A percentile compares a stretch with the other conserved stretches of the same genome.
These are phyloP conservation scores for Multifurca ochricompacta DNA, from an alignment of 768 basidiomycete genomes.

Conservation along the genomic window DNA sequence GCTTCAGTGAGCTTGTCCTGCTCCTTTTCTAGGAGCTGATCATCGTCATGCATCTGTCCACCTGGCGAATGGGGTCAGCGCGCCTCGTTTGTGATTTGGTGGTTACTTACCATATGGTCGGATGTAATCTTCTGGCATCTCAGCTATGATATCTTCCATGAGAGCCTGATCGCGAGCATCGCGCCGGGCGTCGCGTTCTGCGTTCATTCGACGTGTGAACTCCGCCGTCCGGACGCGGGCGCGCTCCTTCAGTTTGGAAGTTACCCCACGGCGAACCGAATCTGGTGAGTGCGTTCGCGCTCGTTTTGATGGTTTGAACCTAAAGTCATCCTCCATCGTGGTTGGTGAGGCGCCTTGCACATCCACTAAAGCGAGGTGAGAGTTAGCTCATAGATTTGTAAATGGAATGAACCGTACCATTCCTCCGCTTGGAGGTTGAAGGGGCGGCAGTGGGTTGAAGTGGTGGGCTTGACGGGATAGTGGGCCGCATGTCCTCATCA, in stretches of 20 bases:
- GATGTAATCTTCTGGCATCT: conserved; percentile 17
- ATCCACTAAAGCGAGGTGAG: background rate
- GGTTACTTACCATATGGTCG: background rate
- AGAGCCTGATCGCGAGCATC: conserved; percentile 33
- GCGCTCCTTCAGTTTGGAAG: conserved; percentile 32
- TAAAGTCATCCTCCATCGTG: background rate
- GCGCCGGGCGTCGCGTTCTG: conserved; percentile 32
- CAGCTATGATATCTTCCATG: conserved; percentile 32
- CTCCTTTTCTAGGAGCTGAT: background rate
- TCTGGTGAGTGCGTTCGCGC: conserved; percentile 43
- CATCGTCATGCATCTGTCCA: background rate
- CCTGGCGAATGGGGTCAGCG: background rate
- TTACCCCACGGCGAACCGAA: conserved; percentile 32
- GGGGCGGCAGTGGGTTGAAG: background rate
- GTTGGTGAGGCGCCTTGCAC: background rate
- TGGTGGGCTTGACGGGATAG: conserved; percentile 1
- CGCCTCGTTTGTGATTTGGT: background rate
- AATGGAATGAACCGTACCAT: conserved; percentile 1
- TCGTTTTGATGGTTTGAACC: conserved; percentile 34
- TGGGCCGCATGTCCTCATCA: conserved; percentile 10
- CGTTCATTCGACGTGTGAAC: conserved; percentile 27
- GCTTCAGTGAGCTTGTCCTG: conserved; percentile 20
- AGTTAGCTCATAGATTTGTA: background rate
- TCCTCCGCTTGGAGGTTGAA: conserved; percentile 13
- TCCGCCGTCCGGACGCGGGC: conserved; percentile 37